These are phyloP conservation scores for Boletellus sp. DNA, from an alignment of 768 basidiomycete species.

Conservation along the genomic window DNA sequence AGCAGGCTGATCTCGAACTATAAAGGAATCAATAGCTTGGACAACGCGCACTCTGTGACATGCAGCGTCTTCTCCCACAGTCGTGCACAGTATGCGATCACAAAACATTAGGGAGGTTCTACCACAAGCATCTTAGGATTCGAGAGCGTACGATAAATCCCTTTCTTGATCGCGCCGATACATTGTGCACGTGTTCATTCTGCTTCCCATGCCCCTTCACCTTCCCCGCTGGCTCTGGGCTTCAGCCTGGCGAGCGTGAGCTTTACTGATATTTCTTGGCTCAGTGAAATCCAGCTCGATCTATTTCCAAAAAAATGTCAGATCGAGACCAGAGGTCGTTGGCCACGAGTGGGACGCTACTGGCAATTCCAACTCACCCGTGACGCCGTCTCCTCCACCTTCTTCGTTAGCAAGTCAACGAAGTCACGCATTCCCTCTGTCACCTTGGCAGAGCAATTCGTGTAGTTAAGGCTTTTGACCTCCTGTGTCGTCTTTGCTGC, in stretches of 20 bases:
- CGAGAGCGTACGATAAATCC: conserved; percentile 16
- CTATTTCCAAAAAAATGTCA: too few species aligned
- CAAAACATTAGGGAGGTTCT: conserved; percentile 30
- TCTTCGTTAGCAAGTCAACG: conserved; percentile 2
- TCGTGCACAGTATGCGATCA: conserved; percentile 22
- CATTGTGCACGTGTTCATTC: too few species aligned
- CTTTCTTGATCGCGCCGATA: conserved; percentile 14
- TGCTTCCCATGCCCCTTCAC: too few species aligned
- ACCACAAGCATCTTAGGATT: conserved; percentile 17
- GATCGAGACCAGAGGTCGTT: too few species aligned
- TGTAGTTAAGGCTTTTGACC: background rate
- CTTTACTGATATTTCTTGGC: too few species aligned
- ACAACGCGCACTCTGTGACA: conserved; percentile 29
- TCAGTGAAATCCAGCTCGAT: too few species aligned
- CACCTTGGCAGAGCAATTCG: background rate
- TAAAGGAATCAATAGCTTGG: conserved; percentile 21
- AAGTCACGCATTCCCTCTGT: conserved; percentile 14
- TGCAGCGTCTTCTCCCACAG: conserved; percentile 22
- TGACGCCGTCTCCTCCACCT: conserved; percentile 11
- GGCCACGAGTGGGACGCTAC: too few species aligned
- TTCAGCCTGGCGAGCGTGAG: too few species aligned
- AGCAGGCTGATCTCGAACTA: conserved; percentile 30
- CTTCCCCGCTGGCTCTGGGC: too few species aligned
- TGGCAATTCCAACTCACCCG: conserved; percentile 1
- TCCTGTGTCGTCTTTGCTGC: conserved; percentile 1